Percentiles rank a stretch among this genome's conserved stretches.
phyloP scores from a whole-genome alignment of 495 filamentous ascomycete species.

The Hypoxylon lienhwacheense region DNA sequence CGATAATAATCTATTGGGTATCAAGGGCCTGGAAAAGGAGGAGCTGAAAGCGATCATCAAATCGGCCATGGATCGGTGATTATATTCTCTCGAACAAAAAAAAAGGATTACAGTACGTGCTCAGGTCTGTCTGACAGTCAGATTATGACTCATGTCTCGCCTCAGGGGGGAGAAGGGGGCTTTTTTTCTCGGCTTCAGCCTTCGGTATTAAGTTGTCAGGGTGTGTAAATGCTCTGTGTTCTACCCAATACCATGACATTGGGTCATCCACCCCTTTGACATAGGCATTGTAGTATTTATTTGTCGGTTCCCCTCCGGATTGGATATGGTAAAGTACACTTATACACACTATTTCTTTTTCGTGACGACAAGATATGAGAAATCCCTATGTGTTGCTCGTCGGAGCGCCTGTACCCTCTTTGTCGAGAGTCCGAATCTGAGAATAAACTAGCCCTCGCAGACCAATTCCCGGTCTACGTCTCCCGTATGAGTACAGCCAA shows the following conservation, averaged over 20 bases:
- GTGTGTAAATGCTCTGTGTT: not conserved
- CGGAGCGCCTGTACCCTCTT: conserved; percentile 17
- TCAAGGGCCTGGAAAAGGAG: conserved; percentile 25
- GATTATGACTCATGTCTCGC: too few relatives aligned
- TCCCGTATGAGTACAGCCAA: conserved; percentile 15
- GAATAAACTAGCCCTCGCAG: conserved; percentile 13
- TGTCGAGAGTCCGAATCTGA: conserved; percentile 17
- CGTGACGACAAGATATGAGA: conserved; percentile 5
- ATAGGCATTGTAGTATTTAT: conserved; percentile 10
- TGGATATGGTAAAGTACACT: conserved; percentile 10
- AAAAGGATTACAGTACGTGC: too few relatives aligned
- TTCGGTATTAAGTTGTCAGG: conserved; percentile 11
- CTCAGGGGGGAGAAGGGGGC: too few relatives aligned
- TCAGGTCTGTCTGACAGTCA: too few relatives aligned
- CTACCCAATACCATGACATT: conserved; percentile 18
- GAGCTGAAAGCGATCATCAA: conserved; percentile 31
- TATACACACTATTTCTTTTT: conserved; percentile 7
- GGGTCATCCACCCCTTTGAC: conserved; percentile 8
- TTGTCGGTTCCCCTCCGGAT: not conserved
- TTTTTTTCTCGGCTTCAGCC: too few relatives aligned
- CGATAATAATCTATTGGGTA: conserved; percentile 31
- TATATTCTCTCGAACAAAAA: conserved; percentile 1
- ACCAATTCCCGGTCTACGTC: conserved; percentile 2
- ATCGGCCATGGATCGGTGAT: conserved; percentile 25
- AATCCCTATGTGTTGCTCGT: conserved; percentile 23